Conservation (phyloP, 306 rosid genomes). For the Inga leiocalycina region DNA sequence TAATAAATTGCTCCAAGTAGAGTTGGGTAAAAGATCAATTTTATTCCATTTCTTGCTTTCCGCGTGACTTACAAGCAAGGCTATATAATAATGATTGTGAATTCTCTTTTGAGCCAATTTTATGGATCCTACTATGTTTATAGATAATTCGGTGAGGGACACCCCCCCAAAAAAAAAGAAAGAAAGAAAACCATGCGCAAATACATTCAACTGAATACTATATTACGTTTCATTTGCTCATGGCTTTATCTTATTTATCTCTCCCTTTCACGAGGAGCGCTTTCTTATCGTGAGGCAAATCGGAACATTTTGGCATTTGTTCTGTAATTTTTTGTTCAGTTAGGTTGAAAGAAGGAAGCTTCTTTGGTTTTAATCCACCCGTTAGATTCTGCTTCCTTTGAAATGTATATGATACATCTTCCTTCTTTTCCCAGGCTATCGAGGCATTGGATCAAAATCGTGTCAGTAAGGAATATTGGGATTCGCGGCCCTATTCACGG, state of each 20-base stretch:
- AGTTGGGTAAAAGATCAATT: constrained; percentile 13
- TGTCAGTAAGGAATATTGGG: constrained; percentile 90
- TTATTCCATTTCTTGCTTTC: not conserved
- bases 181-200: not conserved
- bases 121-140: not conserved
- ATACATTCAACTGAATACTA: not conserved
- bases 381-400: constrained; percentile 19
- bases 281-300: not conserved
- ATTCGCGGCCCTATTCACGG: constrained; percentile 92
- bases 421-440: constrained; percentile 61
- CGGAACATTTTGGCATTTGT: not conserved
- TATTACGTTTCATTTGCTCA: not conserved
- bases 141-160: too few species aligned
- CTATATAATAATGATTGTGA: not conserved
- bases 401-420: constrained; percentile 10
- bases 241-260: not conserved
- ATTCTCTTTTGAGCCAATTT: not conserved
- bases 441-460: constrained; percentile 89
- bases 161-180: too few species aligned
- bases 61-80: not conserved
- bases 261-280: not conserved
- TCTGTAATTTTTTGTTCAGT: not conserved
- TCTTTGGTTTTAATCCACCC: not conserved
- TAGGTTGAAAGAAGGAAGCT: constrained; percentile 7
- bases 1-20: constrained; percentile 21